These are phyloP conservation scores for Nicotiana tabacum DNA, from an alignment of 257 asterid species.

Conservation along the genomic window DNA sequence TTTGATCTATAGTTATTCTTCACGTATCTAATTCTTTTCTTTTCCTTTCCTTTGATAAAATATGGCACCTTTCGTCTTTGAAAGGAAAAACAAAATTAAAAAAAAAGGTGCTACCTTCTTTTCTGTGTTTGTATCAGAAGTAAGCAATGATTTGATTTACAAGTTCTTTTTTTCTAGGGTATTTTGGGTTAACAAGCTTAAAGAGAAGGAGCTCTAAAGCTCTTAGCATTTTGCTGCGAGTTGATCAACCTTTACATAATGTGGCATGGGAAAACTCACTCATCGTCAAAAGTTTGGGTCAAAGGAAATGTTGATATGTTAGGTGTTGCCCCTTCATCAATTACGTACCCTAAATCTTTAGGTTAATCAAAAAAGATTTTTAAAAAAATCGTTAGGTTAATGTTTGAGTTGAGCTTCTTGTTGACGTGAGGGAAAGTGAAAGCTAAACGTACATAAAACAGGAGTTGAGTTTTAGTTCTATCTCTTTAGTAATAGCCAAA, in stretches of 20 bases:
- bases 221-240: neutral
- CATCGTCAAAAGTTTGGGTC: neutral
- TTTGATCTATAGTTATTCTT: conserved; percentile 32
- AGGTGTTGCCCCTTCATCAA: neutral
- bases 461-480: neutral
- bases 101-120: neutral
- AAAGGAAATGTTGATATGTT: neutral
- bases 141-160: neutral
- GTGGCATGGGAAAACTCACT: neutral
- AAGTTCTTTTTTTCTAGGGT: neutral
- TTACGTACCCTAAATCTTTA: neutral
- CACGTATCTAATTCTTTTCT: neutral
- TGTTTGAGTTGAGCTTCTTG: neutral
- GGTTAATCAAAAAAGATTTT: neutral
- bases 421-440: neutral
- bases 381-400: neutral
- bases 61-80: neutral
- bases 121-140: neutral
- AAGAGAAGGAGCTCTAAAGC: neutral
- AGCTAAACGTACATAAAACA: neutral
- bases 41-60: neutral
- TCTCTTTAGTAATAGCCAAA: neutral
- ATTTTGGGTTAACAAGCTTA: neutral
- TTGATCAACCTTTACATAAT: neutral
- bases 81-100: neutral